Evolutionary conservation across 345 rosid species (phyloP), one percentile per base, ranked within the genome.

Genomic region (Aethionema arabicum): DNA sequence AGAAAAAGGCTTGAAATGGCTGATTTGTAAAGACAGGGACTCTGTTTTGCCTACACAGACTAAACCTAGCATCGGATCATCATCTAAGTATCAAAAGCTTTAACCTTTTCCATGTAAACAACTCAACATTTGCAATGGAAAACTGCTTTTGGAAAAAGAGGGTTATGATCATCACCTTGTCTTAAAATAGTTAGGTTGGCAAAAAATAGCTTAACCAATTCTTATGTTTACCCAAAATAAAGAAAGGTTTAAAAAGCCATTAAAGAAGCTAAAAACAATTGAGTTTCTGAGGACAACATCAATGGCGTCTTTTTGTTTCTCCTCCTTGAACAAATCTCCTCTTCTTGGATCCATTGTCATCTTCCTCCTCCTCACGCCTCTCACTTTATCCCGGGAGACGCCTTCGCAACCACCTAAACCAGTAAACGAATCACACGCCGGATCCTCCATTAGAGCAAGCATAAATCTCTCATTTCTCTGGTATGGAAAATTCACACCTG

Each of bases 21-120:
- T 73, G 13, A 77, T 63, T 74, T 72, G 81, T 66, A 82, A 78
- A 73, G 97, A 90, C 68, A 73, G 73, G 3, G 78, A 78, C 5
- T 66, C 80, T 32, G 82, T 80, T 51, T 65, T 80, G n/a, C 66
- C 83, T 32, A 72, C 76, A n/a, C 86, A 77, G 70, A 77, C 66
- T 54, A 87, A 72, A 77, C 76, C 76, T 61, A 78, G 50, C 62
- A 78, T 63, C 32, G 63, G 69, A 9, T 61, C 68, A 11, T 84
- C 82, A n/a, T 61, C 74, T 8, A 78, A 72, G 6, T 78, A 72
- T 30, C 79, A 70, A 46, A 70, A 77, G 61, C 84, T 81, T 58
- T 79, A 59, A 66, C 42, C 39, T 58, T 8, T 33, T n/a, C 3
- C 8, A 10, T 37, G 66, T 60, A 52, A 59, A 21, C 2, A 21